Evolutionary conservation across 129 eudicot genomes (phyloP), one percentile per base, ranked within the genome.

Genomic region (Flaveria linearis): DNA sequence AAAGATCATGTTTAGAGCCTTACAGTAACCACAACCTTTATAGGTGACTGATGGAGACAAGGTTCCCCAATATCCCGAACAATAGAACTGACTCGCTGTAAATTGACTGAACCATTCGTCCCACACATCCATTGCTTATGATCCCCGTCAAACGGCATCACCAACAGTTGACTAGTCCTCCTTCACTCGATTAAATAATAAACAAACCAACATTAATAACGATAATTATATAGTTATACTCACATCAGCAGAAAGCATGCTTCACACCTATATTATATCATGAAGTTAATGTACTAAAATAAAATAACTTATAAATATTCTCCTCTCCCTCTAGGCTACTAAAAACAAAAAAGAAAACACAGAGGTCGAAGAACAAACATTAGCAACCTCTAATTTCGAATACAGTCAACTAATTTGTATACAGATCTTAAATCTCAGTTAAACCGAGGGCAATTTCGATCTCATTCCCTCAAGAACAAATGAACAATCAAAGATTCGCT

Each of bases 1-100:
- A 66, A 62, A 82, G 75, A 28, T 75, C 68, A 63, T 60, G 50
- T 62, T 18, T 15, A 81, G 85, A 81, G 75, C 78, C 92, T 87
- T 85, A 88, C 90, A 72, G 90, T 80, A 78, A 82, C 93, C 87
- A 92, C 93, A 89, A 92, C 96, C 96, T 89, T 90, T 80, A 92
- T 82, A 36, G 96, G 90, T 51, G 96, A 87, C 62, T 87, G 97
- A 82, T 84, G 90, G 79, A 92, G 91, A 82, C 96, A 92, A 74
- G 97, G 97, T 74, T 92, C 97, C 83, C 97, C 96, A 68, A 89
- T 86, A 78, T 89, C 96, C 93, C 93, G 92, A 84, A 89, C 96
- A 67, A 92, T 87, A 17, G 98, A 86, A 81, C 93, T 60, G 79
- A 89, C 96, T 79, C 80, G 63, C 50, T 89, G 91, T 15, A 92